Percentiles rank a stretch among this genome's conserved stretches.
These are phyloP conservation scores for Fusarium circinatum DNA, from an alignment of 2,329 filamentous ascomycete genomes.

Conservation along the genomic window DNA sequence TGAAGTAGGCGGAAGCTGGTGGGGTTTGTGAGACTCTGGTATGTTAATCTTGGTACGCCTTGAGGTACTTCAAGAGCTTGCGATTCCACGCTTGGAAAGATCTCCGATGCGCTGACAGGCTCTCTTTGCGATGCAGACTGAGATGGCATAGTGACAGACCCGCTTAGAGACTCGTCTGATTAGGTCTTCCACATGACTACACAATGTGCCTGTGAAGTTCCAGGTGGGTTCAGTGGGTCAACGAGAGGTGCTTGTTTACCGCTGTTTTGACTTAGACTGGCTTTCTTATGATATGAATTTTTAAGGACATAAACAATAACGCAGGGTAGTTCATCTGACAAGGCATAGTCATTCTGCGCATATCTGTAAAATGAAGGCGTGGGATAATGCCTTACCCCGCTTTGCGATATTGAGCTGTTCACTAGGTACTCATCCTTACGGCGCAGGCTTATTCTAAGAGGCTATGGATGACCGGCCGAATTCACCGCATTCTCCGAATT, in stretches of 20 bases:
- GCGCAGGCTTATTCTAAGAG: not conserved
- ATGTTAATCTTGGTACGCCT: not conserved
- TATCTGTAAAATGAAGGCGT: not conserved
- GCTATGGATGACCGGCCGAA: fast-evolving
- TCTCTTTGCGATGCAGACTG: not conserved
- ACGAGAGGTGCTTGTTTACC: fast-evolving
- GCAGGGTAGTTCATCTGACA: no score
- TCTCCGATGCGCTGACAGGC: not conserved
- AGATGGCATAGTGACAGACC: not conserved
- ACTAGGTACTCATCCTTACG: not conserved
- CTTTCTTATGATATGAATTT: fast-evolving
- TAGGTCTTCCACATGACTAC: not conserved
- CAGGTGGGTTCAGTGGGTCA: not conserved
- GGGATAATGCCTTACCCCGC: not conserved
- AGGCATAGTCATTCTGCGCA: not conserved
- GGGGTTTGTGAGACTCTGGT: not conserved
- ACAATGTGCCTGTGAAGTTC: no score
- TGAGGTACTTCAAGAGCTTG: not conserved
- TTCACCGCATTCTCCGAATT: fast-evolving
- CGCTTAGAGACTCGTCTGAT: fast-evolving
- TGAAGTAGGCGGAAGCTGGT: not conserved
- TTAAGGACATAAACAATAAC: fast-evolving
- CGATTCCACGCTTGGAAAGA: not conserved
- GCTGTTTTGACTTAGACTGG: not conserved
- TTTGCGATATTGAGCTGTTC: not conserved